Evolutionary conservation across 2,329 filamentous ascomycete species (phyloP), one percentile per base, ranked within the genome.

Genomic region (Cercospora zeina): DNA sequence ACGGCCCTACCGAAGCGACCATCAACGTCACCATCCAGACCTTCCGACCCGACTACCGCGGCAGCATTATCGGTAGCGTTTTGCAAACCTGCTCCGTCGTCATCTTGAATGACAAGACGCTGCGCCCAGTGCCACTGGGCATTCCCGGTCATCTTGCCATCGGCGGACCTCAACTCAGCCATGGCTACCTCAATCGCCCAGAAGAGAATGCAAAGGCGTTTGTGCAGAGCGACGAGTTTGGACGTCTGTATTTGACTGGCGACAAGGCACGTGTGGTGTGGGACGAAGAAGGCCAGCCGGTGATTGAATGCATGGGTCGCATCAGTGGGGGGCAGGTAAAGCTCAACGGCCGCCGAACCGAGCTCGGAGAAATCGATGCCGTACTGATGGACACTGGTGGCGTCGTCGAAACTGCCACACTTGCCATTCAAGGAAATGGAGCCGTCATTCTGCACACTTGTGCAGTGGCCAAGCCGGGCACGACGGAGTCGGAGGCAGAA

Each of bases 91-190:
- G 60, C 54, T 65, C 63, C 7, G 55, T 65, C 21, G 14, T 39
- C 36, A 30, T 65, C 10, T 14, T 62, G 7, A 30, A 59, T 11
- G 47, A 61, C 42, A 39, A 56, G 13, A 33, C 30, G 5, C 42
- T 33, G 5, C 56, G 56, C 10, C 62, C 59, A 11, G 56, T 66
- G 6, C 64, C 64, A 2, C 33, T 62, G 14, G 64, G 64, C 1
- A 59, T 59, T 37, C 54, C 62, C 30, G 64, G 64, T 13, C 62
- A 66, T 27, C 53, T 66, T 50, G 55, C 56, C 9, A 64, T 66
- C 31, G 58, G 55, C 14, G 62, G 64, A 2, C 64, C 64, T 33
- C 64, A 66, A 42, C 62, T 66, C 45, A 66, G 62, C n/a, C 61
- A 62, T 16, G 64, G 64, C 33, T 66, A 66, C 33, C 55, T 66